phyloP scores from a whole-genome alignment of 2,329 filamentous ascomycete genomes.

The Sclerotinia borealis region DNA sequence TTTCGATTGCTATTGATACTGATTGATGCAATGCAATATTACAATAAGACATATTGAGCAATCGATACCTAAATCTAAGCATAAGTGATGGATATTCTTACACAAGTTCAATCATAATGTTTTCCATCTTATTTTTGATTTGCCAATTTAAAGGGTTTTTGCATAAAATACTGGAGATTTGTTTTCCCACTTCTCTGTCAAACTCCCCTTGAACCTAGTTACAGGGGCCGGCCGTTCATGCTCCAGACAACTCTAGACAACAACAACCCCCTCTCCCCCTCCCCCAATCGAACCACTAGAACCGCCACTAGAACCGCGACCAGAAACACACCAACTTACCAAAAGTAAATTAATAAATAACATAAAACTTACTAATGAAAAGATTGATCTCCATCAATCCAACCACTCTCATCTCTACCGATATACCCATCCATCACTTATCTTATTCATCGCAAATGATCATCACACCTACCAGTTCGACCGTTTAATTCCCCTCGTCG shows the following conservation, averaged over 20 bases:
- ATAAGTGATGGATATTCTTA: no score
- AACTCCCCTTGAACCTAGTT: neutral
- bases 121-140: neutral
- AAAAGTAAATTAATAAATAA: slow-evolving; percentile 6
- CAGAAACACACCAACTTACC: neutral
- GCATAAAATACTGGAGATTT: slow-evolving; percentile 4
- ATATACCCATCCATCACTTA: neutral
- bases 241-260: neutral
- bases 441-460: neutral
- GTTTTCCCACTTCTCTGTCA: neutral
- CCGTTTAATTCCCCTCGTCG: neutral
- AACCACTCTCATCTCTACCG: neutral
- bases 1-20: neutral
- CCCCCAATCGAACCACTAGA: no score
- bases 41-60: neutral
- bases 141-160: neutral
- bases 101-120: neutral
- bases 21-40: neutral
- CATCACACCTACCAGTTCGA: slow-evolving; percentile 1
- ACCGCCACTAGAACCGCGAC: no score
- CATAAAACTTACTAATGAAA: neutral
- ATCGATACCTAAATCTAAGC: neutral
- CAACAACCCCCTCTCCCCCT: no score
- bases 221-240: neutral
- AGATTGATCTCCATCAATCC: slow-evolving; percentile 7